Evolutionary conservation across 2,329 filamentous ascomycete species (phyloP).

Genomic region (Talaromyces sp.): DNA sequence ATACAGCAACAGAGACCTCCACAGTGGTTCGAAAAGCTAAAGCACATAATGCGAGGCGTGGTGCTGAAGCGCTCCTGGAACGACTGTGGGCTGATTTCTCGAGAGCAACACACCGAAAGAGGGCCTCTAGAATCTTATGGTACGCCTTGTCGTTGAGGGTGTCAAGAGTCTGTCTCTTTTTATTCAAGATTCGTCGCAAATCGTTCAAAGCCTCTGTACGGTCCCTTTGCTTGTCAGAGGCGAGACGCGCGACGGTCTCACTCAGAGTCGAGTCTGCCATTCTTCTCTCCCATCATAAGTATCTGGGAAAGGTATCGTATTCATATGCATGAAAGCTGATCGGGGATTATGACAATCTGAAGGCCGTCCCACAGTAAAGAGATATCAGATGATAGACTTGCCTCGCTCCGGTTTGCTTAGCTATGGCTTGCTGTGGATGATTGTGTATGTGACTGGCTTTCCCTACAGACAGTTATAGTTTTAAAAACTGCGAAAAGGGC

Average conservation of each 20-base stretch:
- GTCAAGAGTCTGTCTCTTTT: constrained; percentile 38
- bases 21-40: constrained; percentile 69
- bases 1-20: constrained; percentile 62
- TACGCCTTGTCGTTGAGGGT: constrained; percentile 71
- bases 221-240: constrained; percentile 44
- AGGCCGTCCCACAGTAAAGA: background rate
- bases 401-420: too few species aligned
- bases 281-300: constrained; percentile 4
- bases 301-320: background rate
- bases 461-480: too few species aligned
- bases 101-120: constrained; percentile 68
- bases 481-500: too few species aligned
- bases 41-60: constrained; percentile 66
- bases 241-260: constrained; percentile 41
- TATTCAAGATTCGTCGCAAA: constrained; percentile 56
- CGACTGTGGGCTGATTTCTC: constrained; percentile 66
- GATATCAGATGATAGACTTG: constrained; percentile 6
- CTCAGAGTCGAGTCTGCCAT: constrained; percentile 46
- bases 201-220: constrained; percentile 53
- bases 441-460: too few species aligned
- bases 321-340: background rate
- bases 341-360: background rate
- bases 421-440: too few species aligned
- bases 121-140: constrained; percentile 72
- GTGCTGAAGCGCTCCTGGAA: constrained; percentile 49